phyloP scores from a whole-genome alignment of 495 filamentous ascomycete genomes.

The Viridothelium virens region DNA sequence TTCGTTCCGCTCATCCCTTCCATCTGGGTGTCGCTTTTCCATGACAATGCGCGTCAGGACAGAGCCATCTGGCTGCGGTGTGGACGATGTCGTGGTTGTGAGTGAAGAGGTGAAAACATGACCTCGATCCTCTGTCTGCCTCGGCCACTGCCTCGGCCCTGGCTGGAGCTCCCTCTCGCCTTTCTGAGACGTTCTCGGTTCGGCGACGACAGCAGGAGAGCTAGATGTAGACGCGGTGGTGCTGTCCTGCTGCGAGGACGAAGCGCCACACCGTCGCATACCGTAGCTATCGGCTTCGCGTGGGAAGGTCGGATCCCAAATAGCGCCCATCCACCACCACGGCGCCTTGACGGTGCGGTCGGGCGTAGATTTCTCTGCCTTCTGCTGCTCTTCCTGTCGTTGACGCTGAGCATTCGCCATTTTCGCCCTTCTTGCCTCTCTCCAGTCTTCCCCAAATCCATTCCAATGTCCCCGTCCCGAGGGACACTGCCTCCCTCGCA shows the following conservation, averaged over 20 bases:
- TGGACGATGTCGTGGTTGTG: not conserved
- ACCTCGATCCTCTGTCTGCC: not conserved
- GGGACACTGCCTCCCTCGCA: not conserved
- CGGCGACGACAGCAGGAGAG: no score
- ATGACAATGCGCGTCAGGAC: not conserved
- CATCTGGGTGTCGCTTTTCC: not conserved
- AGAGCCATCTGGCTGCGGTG: not conserved
- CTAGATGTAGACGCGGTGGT: no score
- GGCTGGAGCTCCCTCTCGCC: not conserved
- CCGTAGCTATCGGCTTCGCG: not conserved
- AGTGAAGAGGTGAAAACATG: not conserved
- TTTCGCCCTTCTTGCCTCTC: not conserved
- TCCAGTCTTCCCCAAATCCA: not conserved
- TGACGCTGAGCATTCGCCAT: not conserved
- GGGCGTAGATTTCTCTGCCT: not conserved
- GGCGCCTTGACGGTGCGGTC: not conserved
- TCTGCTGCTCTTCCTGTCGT: not conserved
- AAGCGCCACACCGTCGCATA: not conserved
- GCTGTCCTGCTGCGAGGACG: no score
- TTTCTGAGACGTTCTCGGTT: not conserved
- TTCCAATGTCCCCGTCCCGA: not conserved
- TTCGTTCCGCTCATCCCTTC: not conserved
- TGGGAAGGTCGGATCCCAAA: constrained; percentile 6
- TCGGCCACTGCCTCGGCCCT: not conserved
- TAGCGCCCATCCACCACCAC: constrained; percentile 5